Base-by-base conservation (phyloP, 192 early-diverging fungal genomes). In the Endogone sp. region DNA sequence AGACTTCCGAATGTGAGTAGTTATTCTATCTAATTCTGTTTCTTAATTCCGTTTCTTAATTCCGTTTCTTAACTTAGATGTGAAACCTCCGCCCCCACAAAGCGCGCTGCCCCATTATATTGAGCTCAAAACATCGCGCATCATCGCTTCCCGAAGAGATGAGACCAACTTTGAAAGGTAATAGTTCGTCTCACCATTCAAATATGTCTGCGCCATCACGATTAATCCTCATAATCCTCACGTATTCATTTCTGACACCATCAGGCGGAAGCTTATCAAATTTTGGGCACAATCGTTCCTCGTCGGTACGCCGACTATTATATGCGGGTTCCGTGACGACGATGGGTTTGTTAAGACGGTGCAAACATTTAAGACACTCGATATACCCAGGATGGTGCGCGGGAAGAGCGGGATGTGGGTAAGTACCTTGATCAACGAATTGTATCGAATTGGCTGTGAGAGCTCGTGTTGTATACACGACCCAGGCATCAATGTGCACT, bases 201-300 rank as follows among this genome's bases (percentile, higher is more conserved):
- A n/a, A 66, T 24, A 66, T 2, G 20, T 55, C 10, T 60, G 54
- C 13, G 6, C 23, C 3, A 3, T 20, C 30, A 13, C 60, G 8
- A 59, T 29, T 25, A 2, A 62, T n/a, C 11, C 21, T 4, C n/a
- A 4, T 25, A 56, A 13, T 44, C 37, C 37, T 44, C 56, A 26
- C 27, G 24, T 25, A 58, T 54, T 61, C 37, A 44, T 44, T 8
- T 44, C 13, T 44, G 37, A 8, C 37, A 8, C 13, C 4, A 44
- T 44, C 67, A 91, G 89, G 28, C 77, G 82, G 79, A 99, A 99
- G 75, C 79, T 99, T 62, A 68, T 97, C 0, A 93, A 93, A 67
- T 91, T 92, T 68, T 99, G 94, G 90, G 92, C 93, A 3, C 97
- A 99, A 76, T 96, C 93, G 23, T 97, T 92, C 78, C 79, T 99